Base-by-base conservation (phyloP, 1,284 basidiomycete genomes). In the Volvariella volvacea region DNA sequence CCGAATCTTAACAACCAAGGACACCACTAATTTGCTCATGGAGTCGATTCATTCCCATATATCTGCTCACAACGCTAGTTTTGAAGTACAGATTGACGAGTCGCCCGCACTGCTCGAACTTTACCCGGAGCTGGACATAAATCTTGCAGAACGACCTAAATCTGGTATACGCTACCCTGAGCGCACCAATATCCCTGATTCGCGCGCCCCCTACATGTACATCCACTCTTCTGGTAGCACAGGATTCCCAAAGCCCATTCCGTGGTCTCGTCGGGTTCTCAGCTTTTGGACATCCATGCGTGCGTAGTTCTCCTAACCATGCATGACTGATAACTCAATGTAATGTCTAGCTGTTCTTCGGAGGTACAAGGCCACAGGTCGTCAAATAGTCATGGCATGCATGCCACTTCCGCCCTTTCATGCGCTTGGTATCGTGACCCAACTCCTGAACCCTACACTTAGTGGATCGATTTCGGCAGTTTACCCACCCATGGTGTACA, bases 141-240 rank as follows among this genome's bases (percentile, higher is more conserved):
- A 67, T 25, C 50, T 42, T 3, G 21, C 39, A 1, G 19, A 47
- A 6, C 12, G 6, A 12, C 25, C 6, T 1, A 52, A 66, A 41
- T 17, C 48, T 0, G 68, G 68, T 41, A 17, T 39, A 10, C 50
- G 46, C 0, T 68, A 66, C 44, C 60, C 58, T 3, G 22, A 39
- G 3, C 10, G 47, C 2, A 2, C n/a, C 12, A 28, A 20, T 9
- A 51, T 48, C 10, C 55, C 61, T 2, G 43, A 36, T 15, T 6
- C 8, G 14, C 7, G 15, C 8, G 6, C 14, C 6, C 14, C 19
- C n/a, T 36, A 6, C 15, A 6, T 36, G 8, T 36, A 36, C n/a
- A 49, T 67, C 50, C 65, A 68, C 44, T 63, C 63, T 4, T 65
- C 63, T 10, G 65, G 66, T 12, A 66, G 65, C 0, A 67, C 65